phyloP scores from a whole-genome alignment of 1,284 basidiomycete species.

The Irpex sp. region DNA sequence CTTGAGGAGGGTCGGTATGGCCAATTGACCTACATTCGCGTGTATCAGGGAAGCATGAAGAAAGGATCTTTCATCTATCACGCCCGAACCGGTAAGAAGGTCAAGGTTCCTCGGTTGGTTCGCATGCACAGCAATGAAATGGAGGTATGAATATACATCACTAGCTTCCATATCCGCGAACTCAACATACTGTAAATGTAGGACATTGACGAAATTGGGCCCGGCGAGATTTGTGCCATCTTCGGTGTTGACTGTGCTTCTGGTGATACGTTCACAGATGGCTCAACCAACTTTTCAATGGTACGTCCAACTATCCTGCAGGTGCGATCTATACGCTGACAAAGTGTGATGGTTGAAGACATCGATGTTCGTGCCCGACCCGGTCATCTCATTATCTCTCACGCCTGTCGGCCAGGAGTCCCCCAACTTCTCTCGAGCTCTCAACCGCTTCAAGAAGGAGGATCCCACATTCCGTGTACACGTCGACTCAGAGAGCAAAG shows the following conservation, averaged over 20 bases:
- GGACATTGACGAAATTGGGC: conserved; percentile 92
- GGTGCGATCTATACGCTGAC: not conserved
- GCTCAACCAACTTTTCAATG: conserved; percentile 85
- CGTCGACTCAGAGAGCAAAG: conserved; percentile 91
- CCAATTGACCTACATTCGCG: conserved; percentile 98
- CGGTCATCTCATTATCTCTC: conserved; percentile 95
- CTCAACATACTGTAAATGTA: conserved; percentile 22
- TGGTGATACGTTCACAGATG: conserved; percentile 98
- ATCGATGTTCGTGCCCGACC: conserved; percentile 98
- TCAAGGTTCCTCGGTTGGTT: conserved; percentile 97
- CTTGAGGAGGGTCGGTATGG: conserved; percentile 97
- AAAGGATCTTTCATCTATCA: conserved; percentile 89
- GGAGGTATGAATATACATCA: conserved; percentile 61
- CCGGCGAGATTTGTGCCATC: conserved; percentile 99
- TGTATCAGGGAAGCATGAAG: conserved; percentile 93
- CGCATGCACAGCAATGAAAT: conserved; percentile 99
- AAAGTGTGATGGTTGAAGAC: conserved; percentile 50
- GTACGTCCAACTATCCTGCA: conserved; percentile 37
- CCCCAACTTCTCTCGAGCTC: conserved; percentile 93
- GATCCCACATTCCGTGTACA: conserved; percentile 99
- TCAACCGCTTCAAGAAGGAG: conserved; percentile 98
- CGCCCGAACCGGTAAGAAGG: conserved; percentile 93
- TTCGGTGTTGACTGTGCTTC: conserved; percentile 99
- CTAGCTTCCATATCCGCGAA: not conserved
- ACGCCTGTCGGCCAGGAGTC: conserved; percentile 91